Base-by-base conservation (phyloP, 2,329 filamentous ascomycete species). In the Stromatinia cepivora region DNA sequence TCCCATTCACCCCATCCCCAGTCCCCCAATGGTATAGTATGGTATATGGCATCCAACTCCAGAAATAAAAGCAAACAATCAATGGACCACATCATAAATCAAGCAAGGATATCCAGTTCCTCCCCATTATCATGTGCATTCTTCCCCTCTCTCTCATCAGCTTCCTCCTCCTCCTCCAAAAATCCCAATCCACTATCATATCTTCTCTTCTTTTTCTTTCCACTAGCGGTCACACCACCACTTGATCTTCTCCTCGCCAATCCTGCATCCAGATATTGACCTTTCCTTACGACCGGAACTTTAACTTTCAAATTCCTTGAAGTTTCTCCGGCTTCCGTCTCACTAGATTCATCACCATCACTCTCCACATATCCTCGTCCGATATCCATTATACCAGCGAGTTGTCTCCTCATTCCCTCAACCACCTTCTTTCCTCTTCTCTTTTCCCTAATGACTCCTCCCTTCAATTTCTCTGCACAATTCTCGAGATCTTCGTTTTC, bases 181-280 rank as follows among this genome's bases (percentile, higher is more conserved):
- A 88, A 79, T 0, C 85, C 85, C 63, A 88, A 74, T 0, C 86
- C 86, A 67, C 84, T 87, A 75, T 88, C 86, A 72, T 83, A 82
- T 69, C 82, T 80, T 70, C 84, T 81, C 70, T 80, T 80, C 79
- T 82, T 69, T 39, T 57, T 70, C 6, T 64, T 58, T 45, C 36
- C 76, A 79, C 76, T 77, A 59, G 78, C 78, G 3, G 74, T 76
- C 20, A 48, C 76, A 79, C 77, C 76, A 59, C 78, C 78, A 4
- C 76, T 34, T 45, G 65, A 67, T 61, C 42, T 77, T 59, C 73
- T 72, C 25, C 74, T 73, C 34, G 73, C 72, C 39, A 72, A 34
- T 6, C 52, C 58, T 5, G 57, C 71, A 73, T 76, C 73, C 67
- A 73, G 66, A 34, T 76, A 72, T 17, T 70, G 72, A 5, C 75